Evolutionary conservation across 495 filamentous ascomycete species (phyloP).

Genomic region (Penicillium waksmanii): DNA sequence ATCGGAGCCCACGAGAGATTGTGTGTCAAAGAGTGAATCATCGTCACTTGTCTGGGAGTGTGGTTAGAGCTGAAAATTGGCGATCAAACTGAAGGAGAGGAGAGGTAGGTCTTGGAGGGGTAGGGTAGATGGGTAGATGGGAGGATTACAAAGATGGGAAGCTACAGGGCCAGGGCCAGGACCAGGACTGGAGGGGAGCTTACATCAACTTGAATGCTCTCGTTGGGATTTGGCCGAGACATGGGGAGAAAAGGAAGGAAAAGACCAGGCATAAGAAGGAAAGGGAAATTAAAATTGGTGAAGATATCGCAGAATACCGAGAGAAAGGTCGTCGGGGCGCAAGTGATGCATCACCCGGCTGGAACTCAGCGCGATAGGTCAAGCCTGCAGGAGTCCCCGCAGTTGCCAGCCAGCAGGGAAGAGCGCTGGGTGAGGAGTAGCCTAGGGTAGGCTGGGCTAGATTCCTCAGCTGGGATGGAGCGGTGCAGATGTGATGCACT

Average conservation of each 20-base stretch:
- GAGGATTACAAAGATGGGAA: slow-evolving; percentile 2
- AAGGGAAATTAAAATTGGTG: slow-evolving; percentile 10
- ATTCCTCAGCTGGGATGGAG: too few species aligned
- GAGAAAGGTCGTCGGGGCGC: slow-evolving; percentile 7
- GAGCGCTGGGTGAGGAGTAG: not conserved
- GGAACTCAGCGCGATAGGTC: not conserved
- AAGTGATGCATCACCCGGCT: slow-evolving; percentile 6
- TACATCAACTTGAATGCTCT: slow-evolving; percentile 47
- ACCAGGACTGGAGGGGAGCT: slow-evolving; percentile 5
- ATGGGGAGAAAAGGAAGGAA: slow-evolving; percentile 21
- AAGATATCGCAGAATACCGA: slow-evolving; percentile 22
- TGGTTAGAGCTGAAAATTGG: not conserved
- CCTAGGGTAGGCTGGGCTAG: too few species aligned
- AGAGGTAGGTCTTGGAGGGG: not conserved
- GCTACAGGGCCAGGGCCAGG: not conserved
- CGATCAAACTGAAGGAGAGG: not conserved
- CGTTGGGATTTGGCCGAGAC: slow-evolving; percentile 39
- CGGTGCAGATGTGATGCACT: too few species aligned
- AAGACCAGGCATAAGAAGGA: not conserved
- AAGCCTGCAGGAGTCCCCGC: not conserved
- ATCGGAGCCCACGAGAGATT: slow-evolving; percentile 42
- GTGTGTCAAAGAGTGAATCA: slow-evolving; percentile 42
- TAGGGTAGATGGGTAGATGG: not conserved
- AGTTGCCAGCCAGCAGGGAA: not conserved
- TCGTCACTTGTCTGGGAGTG: slow-evolving; percentile 45